Base-by-base conservation (phyloP, 495 filamentous ascomycete species). In the Corynascus novoguineensis region DNA sequence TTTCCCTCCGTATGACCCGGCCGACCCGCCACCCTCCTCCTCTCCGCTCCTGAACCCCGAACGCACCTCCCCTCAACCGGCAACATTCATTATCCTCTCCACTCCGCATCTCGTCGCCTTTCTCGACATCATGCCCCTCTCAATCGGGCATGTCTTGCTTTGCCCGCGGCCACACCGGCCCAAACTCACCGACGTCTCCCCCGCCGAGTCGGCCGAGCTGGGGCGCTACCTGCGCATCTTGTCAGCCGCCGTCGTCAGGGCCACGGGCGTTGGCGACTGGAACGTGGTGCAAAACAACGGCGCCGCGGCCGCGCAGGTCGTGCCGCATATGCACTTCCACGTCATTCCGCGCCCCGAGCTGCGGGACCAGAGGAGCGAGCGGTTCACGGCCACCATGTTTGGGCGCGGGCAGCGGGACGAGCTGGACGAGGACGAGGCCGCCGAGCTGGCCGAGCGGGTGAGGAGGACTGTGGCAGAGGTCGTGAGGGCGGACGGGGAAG, bases 201-300 rank as follows among this genome's bases (percentile, higher is more conserved):
- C 78, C 12, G 60, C 58, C 27, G 80, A 82, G 58, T 78, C 79
- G 25, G 75, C 73, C 60, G 84, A 85, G 68, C 75, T 89, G 24
- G 86, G 86, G 4, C 71, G 73, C 56, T 92, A 85, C 83, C 75
- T 96, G 17, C 88, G 88, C 27, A 62, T 92, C 12, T 64, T 96
- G 21, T 87, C 87, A 1, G 75, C 84, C 5, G 87, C 88, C 0
- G 81, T 92, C 15, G 81, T 80, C 45, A 76, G 75, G 17, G 79
- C 79, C 0, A 83, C 78, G 14, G 83, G 82, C 7, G 81, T 90
- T 29, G 78, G 75, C 17, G 88, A 91, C 71, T 92, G 87, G 85
- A 97, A 97, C 71, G 80, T 96, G 21, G 88, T 96, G 58, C 90
- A 96, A 75, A 97, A 97, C 72, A 97, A 96, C 71, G 92, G 92